Conservation (phyloP, 1,284 basidiomycete genomes). For the Trametes versicolor region DNA sequence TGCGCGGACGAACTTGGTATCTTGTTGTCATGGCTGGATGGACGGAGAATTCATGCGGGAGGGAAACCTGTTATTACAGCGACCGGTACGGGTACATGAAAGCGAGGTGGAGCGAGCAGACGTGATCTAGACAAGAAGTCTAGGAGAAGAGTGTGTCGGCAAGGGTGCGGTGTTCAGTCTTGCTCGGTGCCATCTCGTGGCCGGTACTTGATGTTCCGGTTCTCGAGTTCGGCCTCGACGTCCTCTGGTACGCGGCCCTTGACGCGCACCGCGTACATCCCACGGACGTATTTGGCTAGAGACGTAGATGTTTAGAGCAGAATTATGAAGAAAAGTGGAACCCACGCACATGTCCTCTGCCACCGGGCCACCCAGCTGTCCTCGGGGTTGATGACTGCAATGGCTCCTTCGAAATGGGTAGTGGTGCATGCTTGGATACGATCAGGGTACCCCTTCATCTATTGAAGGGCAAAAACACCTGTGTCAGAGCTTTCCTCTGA, state of each 20-base stretch:
- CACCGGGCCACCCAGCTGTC: constrained; percentile 95
- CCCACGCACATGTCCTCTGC: constrained; percentile 85
- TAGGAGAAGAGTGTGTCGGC: not conserved
- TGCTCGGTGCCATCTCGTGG: constrained; percentile 80
- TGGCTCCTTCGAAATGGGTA: constrained; percentile 93
- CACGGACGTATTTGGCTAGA: constrained; percentile 84
- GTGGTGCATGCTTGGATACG: constrained; percentile 91
- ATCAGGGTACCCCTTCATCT: constrained; percentile 93
- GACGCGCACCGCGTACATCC: constrained; percentile 90
- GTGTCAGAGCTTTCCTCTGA: no score
- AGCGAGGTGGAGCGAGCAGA: not conserved
- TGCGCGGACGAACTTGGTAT: not conserved
- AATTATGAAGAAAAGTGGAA: no score
- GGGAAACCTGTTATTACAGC: constrained; percentile 3
- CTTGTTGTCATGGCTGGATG: no score
- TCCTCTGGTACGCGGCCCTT: constrained; percentile 89
- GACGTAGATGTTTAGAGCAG: not conserved
- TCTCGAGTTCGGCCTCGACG: constrained; percentile 81
- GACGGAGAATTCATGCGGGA: not conserved
- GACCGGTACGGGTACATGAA: constrained; percentile 1
- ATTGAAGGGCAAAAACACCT: not conserved
- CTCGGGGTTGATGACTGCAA: constrained; percentile 89
- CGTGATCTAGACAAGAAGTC: not conserved
- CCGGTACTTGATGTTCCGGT: constrained; percentile 82
- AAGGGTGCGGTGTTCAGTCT: constrained; percentile 59